phyloP scores from a whole-genome alignment of 1,139 yeast species.

The Pichia inconspicua region DNA sequence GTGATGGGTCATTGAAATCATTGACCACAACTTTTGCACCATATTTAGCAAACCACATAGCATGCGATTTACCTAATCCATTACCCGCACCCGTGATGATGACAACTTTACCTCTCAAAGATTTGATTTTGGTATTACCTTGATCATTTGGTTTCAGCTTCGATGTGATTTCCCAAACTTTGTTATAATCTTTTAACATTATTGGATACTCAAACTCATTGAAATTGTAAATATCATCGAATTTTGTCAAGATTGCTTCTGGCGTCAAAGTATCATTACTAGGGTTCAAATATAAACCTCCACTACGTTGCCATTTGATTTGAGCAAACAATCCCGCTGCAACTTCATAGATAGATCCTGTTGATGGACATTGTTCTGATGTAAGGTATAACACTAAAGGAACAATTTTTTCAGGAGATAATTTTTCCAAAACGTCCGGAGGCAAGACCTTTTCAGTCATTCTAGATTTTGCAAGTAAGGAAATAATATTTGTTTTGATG shows the following conservation, averaged over 20 bases:
- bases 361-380: conserved; percentile 49
- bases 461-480: conserved; percentile 91
- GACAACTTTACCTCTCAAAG: conserved; percentile 77
- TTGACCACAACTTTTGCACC: conserved; percentile 96
- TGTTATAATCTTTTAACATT: conserved; percentile 51
- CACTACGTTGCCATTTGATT: conserved; percentile 90
- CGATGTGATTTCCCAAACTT: conserved; percentile 47
- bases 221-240: conserved; percentile 58
- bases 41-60: conserved; percentile 72
- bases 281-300: conserved; percentile 79
- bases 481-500: conserved; percentile 79
- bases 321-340: conserved; percentile 94
- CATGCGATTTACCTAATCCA: conserved; percentile 91
- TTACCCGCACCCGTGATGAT: conserved; percentile 94
- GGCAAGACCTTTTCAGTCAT: conserved; percentile 93
- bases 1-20: conserved; percentile 71
- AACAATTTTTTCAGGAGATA: conserved; percentile 83
- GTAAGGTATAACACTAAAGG: conserved; percentile 80
- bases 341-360: conserved; percentile 79
- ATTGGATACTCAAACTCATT: conserved; percentile 59
- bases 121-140: conserved; percentile 38
- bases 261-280: conserved; percentile 66
- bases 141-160: conserved; percentile 53
- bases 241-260: conserved; percentile 69
- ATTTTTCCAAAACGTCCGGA: conserved; percentile 68